These are phyloP conservation scores for Trichoderma polysporum DNA, from an alignment of 2,329 filamentous ascomycete species.

Conservation along the genomic window DNA sequence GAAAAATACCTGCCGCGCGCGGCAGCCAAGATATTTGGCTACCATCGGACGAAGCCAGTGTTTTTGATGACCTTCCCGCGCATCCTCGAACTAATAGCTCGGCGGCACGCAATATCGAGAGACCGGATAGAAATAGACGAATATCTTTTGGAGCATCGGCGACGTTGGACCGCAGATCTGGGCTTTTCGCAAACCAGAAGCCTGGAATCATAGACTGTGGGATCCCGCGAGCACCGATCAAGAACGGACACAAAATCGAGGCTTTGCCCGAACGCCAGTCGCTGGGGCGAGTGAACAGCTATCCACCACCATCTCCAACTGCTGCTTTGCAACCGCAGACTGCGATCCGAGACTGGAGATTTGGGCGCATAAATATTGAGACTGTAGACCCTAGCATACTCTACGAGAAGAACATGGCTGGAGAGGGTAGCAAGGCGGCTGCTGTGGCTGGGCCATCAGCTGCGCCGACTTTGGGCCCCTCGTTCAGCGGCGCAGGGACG, in stretches of 20 bases:
- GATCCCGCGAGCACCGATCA: constrained; percentile 36
- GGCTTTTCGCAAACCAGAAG: constrained; percentile 22
- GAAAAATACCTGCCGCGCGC: constrained; percentile 18
- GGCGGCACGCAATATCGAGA: neutral
- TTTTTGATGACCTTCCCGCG: constrained; percentile 57
- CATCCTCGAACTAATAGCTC: constrained; percentile 40
- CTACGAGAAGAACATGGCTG: constrained; percentile 34
- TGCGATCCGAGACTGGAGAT: constrained; percentile 71
- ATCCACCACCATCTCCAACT: constrained; percentile 43
- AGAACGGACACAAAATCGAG: constrained; percentile 38
- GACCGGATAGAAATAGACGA: constrained; percentile 18
- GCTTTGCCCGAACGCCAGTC: constrained; percentile 43
- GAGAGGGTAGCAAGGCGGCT: constrained; percentile 38
- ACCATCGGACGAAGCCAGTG: constrained; percentile 47
- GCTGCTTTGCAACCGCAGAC: constrained; percentile 48
- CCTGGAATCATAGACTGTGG: constrained; percentile 52
- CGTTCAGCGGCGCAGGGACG: constrained; percentile 60
- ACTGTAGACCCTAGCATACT: constrained; percentile 66
- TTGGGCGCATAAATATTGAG: constrained; percentile 74
- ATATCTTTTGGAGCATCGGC: constrained; percentile 20
- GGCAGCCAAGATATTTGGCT: constrained; percentile 46
- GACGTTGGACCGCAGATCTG: neutral
- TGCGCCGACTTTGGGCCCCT: constrained; percentile 55
- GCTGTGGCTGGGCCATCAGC: constrained; percentile 44
- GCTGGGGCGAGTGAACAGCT: constrained; percentile 41